A percentile compares a stretch with the other conserved stretches of the same genome.
Evolutionary conservation across 805 yeast species (phyloP).

Genomic region (Candida ovalis): DNA sequence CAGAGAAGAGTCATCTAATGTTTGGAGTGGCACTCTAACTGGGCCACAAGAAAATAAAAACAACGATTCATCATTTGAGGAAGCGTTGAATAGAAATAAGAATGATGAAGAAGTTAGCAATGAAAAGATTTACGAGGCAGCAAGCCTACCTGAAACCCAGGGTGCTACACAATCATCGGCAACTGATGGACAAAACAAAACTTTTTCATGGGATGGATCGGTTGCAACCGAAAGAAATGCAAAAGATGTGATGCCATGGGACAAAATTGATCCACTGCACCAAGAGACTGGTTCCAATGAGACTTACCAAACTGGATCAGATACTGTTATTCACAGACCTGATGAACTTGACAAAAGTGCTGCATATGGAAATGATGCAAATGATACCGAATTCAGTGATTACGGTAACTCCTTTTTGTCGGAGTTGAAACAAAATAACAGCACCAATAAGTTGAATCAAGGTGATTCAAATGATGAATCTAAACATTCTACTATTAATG

Average conservation of each 20-base stretch:
- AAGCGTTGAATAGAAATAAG: too few species aligned
- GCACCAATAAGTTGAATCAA: not conserved
- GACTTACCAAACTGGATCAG: not conserved
- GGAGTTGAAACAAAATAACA: not conserved
- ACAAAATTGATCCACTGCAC: conserved; percentile 3
- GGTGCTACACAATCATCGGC: too few species aligned
- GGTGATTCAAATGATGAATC: not conserved
- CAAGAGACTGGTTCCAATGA: not conserved
- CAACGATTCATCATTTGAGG: too few species aligned
- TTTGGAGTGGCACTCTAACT: too few species aligned
- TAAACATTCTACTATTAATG: conserved; percentile 12
- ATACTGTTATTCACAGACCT: not conserved
- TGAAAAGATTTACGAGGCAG: too few species aligned
- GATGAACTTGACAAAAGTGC: not conserved
- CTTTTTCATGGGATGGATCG: not conserved
- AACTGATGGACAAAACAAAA: not conserved
- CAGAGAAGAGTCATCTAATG: too few species aligned
- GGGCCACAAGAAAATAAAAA: too few species aligned
- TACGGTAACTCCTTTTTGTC: conserved; percentile 8
- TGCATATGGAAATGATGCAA: too few species aligned
- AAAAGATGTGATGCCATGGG: conserved; percentile 18
- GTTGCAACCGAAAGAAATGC: not conserved
- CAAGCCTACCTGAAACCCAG: too few species aligned
- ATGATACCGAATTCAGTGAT: not conserved
- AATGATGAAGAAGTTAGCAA: too few species aligned